Evolutionary conservation across 1,284 basidiomycete genomes (phyloP).

Genomic region (Cutaneotrichosporon curvatum): DNA sequence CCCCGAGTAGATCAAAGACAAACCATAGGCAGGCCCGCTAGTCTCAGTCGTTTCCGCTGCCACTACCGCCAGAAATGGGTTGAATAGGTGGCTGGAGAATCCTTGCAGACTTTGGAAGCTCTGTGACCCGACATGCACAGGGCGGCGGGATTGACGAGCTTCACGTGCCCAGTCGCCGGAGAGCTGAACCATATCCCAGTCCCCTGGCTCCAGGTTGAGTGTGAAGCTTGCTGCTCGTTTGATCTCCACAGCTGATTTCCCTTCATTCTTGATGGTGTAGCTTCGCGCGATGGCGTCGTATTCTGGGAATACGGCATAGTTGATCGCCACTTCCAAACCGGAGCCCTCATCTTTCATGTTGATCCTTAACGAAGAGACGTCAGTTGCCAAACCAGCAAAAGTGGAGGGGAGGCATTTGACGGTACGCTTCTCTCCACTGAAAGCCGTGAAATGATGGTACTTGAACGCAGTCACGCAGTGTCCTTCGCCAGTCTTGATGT

Average conservation of each 20-base stretch:
- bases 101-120: constrained; percentile 25
- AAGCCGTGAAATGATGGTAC: too few species aligned
- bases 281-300: constrained; percentile 17
- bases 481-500: constrained; percentile 13
- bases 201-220: constrained; percentile 19
- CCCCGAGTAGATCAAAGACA: constrained; percentile 29
- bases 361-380: constrained; percentile 3
- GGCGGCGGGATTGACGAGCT: constrained; percentile 11
- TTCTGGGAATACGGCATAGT: constrained; percentile 23
- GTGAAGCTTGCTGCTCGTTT: constrained; percentile 21
- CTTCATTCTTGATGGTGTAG: constrained; percentile 17
- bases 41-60: constrained; percentile 20
- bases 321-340: constrained; percentile 12
- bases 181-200: constrained; percentile 24
- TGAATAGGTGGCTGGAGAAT: constrained; percentile 30
- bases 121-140: constrained; percentile 23
- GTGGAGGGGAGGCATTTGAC: constrained; percentile 23
- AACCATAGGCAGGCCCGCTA: constrained; percentile 21
- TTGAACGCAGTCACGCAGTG: constrained; percentile 18
- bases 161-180: constrained; percentile 31
- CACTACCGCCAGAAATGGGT: constrained; percentile 29
- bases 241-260: constrained; percentile 13
- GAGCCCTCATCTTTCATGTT: constrained; percentile 11
- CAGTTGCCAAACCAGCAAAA: constrained; percentile 10
- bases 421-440: constrained; percentile 17